Base-by-base conservation (phyloP, 768 basidiomycete genomes). In the Mycena sanguinolenta region DNA sequence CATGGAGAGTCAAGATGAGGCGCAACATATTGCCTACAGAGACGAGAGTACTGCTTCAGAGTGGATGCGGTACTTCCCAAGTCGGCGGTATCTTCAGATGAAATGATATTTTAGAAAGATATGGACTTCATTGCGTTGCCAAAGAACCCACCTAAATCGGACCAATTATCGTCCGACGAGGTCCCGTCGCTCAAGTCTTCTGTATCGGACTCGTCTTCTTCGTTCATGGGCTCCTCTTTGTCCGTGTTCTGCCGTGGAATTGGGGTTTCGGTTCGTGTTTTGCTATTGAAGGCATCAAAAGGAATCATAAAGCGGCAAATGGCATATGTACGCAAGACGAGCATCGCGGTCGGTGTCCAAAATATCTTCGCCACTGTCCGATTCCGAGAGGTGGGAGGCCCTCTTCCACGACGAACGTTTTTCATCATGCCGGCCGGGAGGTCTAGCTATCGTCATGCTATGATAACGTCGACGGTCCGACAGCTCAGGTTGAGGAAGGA, bases 191-290 rank as follows among this genome's bases (percentile, higher is more conserved):
- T 92, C 58, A 92, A 76, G 75, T 91, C 92, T 27, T 88, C 90
- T 71, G 93, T 82, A 73, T 95, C 95, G 3, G 94, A 95, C 78
- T 95, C 94, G 71, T 95, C 94, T 4, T 88, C 90, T 58, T 89
- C 91, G 12, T 88, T 89, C 75, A 90, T 84, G 62, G 83, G 85
- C 21, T 85, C 87, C 9, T 88, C 87, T 19, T 81, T 81, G 59
- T 90, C 81, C 25, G 83, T 86, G 8, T 87, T 86, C 28, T 85
- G 70, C 14, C 82, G 80, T 54, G 80, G 69, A 27, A 81, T 69
- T 7, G 85, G 85, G 5, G 85, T 84, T 30, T 79, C 77, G 14
- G 88, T 83, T 27, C 91, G 89, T 9, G 87, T 88, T 73, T 83
- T 84, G 58, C 90, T 91, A 72, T 49, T 17, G 19, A 54, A 39